Percentiles rank a stretch among this genome's conserved stretches.
These are phyloP conservation scores for Pestalotiopsis sp. DNA, from an alignment of 2,329 filamentous ascomycete species.

Conservation along the genomic window DNA sequence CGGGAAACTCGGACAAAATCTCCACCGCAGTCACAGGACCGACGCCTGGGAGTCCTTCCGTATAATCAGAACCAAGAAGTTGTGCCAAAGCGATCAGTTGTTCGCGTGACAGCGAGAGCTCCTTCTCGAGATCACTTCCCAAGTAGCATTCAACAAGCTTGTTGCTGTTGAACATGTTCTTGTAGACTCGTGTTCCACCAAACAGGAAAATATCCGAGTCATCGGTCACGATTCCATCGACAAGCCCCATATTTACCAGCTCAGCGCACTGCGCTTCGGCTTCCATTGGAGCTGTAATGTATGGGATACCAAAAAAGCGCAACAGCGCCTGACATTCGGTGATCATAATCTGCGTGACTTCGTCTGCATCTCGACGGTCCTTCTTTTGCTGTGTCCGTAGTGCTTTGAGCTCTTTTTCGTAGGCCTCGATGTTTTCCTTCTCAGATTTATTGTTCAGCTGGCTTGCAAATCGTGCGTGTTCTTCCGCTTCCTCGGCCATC, in stretches of 20 bases:
- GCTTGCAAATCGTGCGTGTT: conserved; percentile 90
- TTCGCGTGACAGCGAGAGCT: conserved; percentile 83
- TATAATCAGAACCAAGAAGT: conserved; percentile 91
- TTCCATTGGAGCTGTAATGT: conserved; percentile 98
- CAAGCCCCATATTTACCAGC: conserved; percentile 81
- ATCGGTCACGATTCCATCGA: conserved; percentile 97
- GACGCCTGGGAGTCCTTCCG: conserved; percentile 85
- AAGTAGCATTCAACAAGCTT: conserved; percentile 98
- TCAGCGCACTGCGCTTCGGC: conserved; percentile 97
- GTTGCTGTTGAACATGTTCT: conserved; percentile 99
- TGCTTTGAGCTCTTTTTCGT: conserved; percentile 84
- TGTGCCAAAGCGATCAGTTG: conserved; percentile 91
- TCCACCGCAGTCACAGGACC: conserved; percentile 95
- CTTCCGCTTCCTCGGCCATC: conserved; percentile 87
- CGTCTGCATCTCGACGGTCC: conserved; percentile 92
- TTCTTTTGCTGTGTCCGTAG: conserved; percentile 95
- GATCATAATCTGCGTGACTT: conserved; percentile 96
- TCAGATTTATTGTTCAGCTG: conserved; percentile 78
- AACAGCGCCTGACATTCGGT: conserved; percentile 92
- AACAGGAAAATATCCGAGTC: conserved; percentile 97
- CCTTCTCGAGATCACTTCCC: conserved; percentile 78
- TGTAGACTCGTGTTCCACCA: conserved; percentile 94
- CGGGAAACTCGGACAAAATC: conserved; percentile 86
- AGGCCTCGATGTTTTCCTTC: conserved; percentile 73
- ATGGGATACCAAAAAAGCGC: conserved; percentile 88